Percentiles rank a stretch among this genome's conserved stretches.
These are phyloP conservation scores for Aechmea fasciata DNA, from an alignment of 176 grass and related monocot genomes.

Conservation along the genomic window DNA sequence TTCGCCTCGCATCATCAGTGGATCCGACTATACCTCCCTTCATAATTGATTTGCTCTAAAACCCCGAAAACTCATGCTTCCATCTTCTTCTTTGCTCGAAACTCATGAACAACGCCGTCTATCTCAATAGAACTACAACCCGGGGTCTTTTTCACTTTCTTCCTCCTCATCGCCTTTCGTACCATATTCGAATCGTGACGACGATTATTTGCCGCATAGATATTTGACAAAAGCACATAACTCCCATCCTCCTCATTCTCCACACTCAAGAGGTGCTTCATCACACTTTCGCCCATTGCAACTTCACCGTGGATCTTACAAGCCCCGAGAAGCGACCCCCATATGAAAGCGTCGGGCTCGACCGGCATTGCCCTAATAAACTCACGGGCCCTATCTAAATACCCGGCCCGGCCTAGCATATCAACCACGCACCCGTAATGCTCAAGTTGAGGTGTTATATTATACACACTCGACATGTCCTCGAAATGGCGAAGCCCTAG, in stretches of 20 bases:
- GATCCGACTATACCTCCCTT: background rate
- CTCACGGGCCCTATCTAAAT: slow-evolving; percentile 37
- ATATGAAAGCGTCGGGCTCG: slow-evolving; percentile 38
- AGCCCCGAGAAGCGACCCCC: slow-evolving; percentile 55
- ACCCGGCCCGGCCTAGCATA: slow-evolving; percentile 54
- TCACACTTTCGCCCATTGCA: slow-evolving; percentile 33
- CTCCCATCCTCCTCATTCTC: slow-evolving; percentile 24
- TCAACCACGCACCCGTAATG: slow-evolving; percentile 80
- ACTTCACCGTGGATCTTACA: slow-evolving; percentile 41
- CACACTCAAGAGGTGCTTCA: slow-evolving; percentile 2
- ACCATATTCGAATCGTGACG: slow-evolving; percentile 19
- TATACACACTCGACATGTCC: slow-evolving; percentile 20
- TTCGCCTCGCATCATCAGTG: too few species aligned
- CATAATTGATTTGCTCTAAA: background rate
- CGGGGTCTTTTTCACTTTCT: slow-evolving; percentile 38
- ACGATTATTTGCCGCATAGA: slow-evolving; percentile 33
- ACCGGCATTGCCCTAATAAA: slow-evolving; percentile 45
- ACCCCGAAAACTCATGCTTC: background rate
- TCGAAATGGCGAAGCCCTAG: slow-evolving; percentile 32
- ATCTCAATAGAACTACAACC: slow-evolving; percentile 66
- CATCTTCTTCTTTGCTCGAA: slow-evolving; percentile 31
- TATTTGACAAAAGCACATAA: slow-evolving; percentile 61
- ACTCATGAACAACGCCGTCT: slow-evolving; percentile 68
- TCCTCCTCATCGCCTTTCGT: slow-evolving; percentile 49
- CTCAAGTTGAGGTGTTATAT: slow-evolving; percentile 29